These are phyloP conservation scores for Fusarium sp. DNA, from an alignment of 2,329 filamentous ascomycete genomes.

Conservation along the genomic window DNA sequence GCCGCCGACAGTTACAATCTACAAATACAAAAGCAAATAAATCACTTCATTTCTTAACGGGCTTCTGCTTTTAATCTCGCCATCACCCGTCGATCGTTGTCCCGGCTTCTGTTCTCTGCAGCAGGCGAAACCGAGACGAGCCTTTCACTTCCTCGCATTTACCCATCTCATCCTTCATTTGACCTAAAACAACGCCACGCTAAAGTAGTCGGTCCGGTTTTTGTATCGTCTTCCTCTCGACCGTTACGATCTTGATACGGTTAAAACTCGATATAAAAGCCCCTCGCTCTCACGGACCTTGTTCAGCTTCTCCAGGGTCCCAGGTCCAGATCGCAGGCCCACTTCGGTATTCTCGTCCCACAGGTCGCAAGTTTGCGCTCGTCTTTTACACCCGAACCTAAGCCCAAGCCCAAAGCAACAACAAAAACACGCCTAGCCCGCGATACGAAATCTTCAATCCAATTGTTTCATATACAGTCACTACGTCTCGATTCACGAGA, in stretches of 20 bases:
- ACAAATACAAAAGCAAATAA: slow-evolving; percentile 14
- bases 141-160: neutral
- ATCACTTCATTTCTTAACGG: slow-evolving; percentile 11
- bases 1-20: slow-evolving; percentile 21
- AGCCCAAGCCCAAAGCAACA: slow-evolving; percentile 31
- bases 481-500: slow-evolving; percentile 41
- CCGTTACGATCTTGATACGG: slow-evolving; percentile 24
- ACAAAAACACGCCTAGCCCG: slow-evolving; percentile 35
- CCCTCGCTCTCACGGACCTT: slow-evolving; percentile 16
- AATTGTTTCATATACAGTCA: neutral
- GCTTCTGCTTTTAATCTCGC: slow-evolving; percentile 26
- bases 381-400: slow-evolving; percentile 21
- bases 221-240: slow-evolving; percentile 26
- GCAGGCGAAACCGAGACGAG: neutral
- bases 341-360: slow-evolving; percentile 43
- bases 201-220: slow-evolving; percentile 41
- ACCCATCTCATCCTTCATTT: slow-evolving; percentile 14
- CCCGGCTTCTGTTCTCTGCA: neutral
- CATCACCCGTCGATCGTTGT: slow-evolving; percentile 10
- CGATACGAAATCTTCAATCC: slow-evolving; percentile 24
- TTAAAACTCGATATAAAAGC: slow-evolving; percentile 20
- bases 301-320: slow-evolving; percentile 34
- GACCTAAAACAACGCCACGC: slow-evolving; percentile 19
- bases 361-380: slow-evolving; percentile 45
- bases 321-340: slow-evolving; percentile 45